Evolutionary conservation across 1,284 basidiomycete species (phyloP).

Genomic region (Caloboletus firmus): DNA sequence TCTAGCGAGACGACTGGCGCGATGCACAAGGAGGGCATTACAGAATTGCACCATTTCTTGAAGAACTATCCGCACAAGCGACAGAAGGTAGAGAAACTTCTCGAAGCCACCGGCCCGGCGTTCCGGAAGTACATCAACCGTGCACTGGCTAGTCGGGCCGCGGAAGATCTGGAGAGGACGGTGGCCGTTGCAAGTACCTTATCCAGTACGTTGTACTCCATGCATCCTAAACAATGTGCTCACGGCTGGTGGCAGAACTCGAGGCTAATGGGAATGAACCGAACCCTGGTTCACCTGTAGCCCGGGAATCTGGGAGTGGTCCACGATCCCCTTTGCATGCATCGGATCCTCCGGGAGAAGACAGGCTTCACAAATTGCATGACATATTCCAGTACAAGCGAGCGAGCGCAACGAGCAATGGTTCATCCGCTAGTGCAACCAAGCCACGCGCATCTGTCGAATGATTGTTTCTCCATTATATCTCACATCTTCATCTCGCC

Average conservation of each 20-base stretch:
- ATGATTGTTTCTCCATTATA: conserved; percentile 23
- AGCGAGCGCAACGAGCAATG: conserved; percentile 64
- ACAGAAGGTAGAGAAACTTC: conserved; percentile 79
- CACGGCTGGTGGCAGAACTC: conserved; percentile 47
- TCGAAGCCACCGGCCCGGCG: conserved; percentile 78
- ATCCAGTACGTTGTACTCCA: conserved; percentile 55
- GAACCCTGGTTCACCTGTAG: conserved; percentile 27
- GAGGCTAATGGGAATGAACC: conserved; percentile 54
- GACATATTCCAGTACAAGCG: conserved; percentile 77
- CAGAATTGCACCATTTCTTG: conserved; percentile 93
- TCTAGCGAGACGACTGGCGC: conserved; percentile 85
- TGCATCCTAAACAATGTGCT: conserved; percentile 12
- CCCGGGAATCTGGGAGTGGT: conserved; percentile 25
- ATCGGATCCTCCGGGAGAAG: conserved; percentile 46
- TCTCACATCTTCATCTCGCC: conserved; percentile 21
- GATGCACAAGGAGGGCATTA: conserved; percentile 87
- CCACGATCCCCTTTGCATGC: conserved; percentile 33
- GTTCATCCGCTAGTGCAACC: conserved; percentile 45
- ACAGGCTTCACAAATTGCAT: conserved; percentile 71
- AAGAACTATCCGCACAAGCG: conserved; percentile 91
- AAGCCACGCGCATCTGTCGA: conserved; percentile 20
- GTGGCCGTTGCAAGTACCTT: conserved; percentile 75
- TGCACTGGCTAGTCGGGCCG: conserved; percentile 78
- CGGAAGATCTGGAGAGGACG: conserved; percentile 79
- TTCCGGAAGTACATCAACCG: conserved; percentile 85